Evolutionary conservation across 129 eudicot genomes (phyloP).

Genomic region (Arctium minus): DNA sequence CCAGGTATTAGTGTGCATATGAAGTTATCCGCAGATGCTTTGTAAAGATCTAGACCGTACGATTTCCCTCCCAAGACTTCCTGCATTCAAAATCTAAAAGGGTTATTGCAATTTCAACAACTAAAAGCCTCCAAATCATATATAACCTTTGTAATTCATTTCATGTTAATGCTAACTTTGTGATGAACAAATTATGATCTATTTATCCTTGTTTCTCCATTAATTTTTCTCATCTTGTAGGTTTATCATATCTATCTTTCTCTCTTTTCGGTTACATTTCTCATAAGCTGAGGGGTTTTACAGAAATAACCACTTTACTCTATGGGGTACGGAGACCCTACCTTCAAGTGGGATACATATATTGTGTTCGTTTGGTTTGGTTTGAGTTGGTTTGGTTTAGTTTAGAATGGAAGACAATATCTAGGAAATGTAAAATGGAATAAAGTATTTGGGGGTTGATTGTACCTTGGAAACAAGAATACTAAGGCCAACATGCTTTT

Average conservation of each 20-base stretch:
- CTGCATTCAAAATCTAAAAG: slow-evolving; percentile 29
- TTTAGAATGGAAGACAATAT: too few relatives aligned
- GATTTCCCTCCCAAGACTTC: slow-evolving; percentile 64
- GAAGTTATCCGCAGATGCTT: slow-evolving; percentile 82
- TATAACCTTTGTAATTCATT: too few relatives aligned
- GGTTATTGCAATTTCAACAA: background rate
- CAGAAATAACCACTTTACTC: too few relatives aligned
- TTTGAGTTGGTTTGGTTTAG: too few relatives aligned
- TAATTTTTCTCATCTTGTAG: too few relatives aligned
- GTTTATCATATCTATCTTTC: background rate
- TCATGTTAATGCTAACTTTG: background rate
- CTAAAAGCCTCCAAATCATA: background rate
- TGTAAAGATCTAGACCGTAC: slow-evolving; percentile 64
- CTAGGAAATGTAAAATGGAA: too few relatives aligned
- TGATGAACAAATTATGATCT: too few relatives aligned
- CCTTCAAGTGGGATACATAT: background rate
- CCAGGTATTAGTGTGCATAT: slow-evolving; percentile 82
- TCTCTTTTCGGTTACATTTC: too few relatives aligned
- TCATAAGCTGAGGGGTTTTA: too few relatives aligned
- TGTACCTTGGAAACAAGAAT: slow-evolving; percentile 91
- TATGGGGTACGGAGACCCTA: background rate
- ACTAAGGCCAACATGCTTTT: slow-evolving; percentile 92
- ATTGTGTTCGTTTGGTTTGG: too few relatives aligned
- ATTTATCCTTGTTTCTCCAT: too few relatives aligned
- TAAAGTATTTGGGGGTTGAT: background rate